These are phyloP conservation scores for Trichoderma semiorbis DNA, from an alignment of 2,329 filamentous ascomycete species.

Conservation along the genomic window DNA sequence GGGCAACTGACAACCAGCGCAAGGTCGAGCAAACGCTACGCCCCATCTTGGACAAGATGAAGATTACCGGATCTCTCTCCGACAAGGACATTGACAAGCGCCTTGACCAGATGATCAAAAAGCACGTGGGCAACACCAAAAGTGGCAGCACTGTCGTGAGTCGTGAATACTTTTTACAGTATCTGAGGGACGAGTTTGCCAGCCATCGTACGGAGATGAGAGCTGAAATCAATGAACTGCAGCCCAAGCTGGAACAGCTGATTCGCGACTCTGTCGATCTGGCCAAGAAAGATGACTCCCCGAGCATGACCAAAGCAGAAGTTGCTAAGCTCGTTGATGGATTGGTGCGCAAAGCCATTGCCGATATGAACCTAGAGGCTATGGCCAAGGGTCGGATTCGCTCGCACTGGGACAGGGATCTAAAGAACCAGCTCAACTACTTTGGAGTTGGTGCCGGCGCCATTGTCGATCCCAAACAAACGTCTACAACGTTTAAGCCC, in stretches of 20 bases:
- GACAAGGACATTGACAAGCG: slow-evolving; percentile 31
- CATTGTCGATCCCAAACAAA: slow-evolving; percentile 54
- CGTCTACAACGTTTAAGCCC: slow-evolving; percentile 55
- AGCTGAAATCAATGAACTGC: slow-evolving; percentile 39
- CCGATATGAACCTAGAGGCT: slow-evolving; percentile 45
- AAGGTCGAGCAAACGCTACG: slow-evolving; percentile 33
- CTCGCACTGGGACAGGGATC: slow-evolving; percentile 40
- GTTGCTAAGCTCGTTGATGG: slow-evolving; percentile 40
- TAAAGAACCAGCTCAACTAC: slow-evolving; percentile 66
- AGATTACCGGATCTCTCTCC: slow-evolving; percentile 31
- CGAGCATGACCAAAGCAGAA: slow-evolving; percentile 40
- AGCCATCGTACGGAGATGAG: slow-evolving; percentile 39
- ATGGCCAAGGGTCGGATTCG: slow-evolving; percentile 46
- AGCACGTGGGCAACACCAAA: slow-evolving; percentile 33
- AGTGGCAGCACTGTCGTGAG: slow-evolving; percentile 40
- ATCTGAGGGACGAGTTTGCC: slow-evolving; percentile 40
- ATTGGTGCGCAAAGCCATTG: slow-evolving; percentile 42
- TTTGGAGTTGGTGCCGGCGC: slow-evolving; percentile 66
- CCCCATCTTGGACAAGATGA: slow-evolving; percentile 34
- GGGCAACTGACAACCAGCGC: slow-evolving; percentile 49
- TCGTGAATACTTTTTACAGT: slow-evolving; percentile 47
- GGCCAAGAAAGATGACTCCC: slow-evolving; percentile 25
- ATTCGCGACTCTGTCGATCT: slow-evolving; percentile 31
- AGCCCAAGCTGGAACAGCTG: slow-evolving; percentile 33
- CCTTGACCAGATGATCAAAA: slow-evolving; percentile 37